These are phyloP conservation scores for Claviceps cyperi DNA, from an alignment of 2,329 filamentous ascomycete genomes.

Conservation along the genomic window DNA sequence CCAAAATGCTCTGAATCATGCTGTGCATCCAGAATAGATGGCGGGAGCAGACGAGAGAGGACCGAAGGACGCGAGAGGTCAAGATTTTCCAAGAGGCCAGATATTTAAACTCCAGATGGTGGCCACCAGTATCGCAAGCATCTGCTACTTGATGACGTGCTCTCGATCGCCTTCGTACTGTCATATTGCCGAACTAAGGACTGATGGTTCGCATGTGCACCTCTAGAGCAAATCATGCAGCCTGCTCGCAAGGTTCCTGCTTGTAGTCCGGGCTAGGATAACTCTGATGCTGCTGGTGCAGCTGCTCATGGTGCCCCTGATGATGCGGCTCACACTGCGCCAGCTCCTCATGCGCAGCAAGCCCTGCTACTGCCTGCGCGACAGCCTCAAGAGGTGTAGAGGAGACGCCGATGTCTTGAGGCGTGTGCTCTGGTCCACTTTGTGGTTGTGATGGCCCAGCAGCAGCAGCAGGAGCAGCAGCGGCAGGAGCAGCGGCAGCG, in stretches of 20 bases:
- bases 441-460: slow-evolving; percentile 9
- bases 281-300: background rate
- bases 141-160: slow-evolving; percentile 8
- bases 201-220: slow-evolving; percentile 30
- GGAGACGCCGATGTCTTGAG: slow-evolving; percentile 16
- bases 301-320: background rate
- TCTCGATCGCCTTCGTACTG: slow-evolving; percentile 27
- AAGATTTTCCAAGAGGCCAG: background rate
- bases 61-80: background rate
- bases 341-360: slow-evolving; percentile 28
- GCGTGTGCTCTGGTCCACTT: slow-evolving; percentile 12
- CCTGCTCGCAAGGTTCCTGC: slow-evolving; percentile 24
- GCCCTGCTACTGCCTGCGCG: slow-evolving; percentile 32
- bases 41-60: background rate
- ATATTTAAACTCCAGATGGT: background rate
- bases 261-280: slow-evolving; percentile 22
- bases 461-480: background rate
- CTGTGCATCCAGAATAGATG: too few species aligned
- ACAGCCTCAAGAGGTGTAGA: slow-evolving; percentile 32
- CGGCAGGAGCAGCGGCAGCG: slow-evolving; percentile 7
- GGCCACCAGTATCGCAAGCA: slow-evolving; percentile 9
- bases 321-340: slow-evolving; percentile 18
- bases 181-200: slow-evolving; percentile 12
- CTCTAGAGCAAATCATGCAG: slow-evolving; percentile 34
- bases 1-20: too few species aligned